Conservation (phyloP, 176 grass and related monocot genomes). For the Rhynchospora tenuis region DNA sequence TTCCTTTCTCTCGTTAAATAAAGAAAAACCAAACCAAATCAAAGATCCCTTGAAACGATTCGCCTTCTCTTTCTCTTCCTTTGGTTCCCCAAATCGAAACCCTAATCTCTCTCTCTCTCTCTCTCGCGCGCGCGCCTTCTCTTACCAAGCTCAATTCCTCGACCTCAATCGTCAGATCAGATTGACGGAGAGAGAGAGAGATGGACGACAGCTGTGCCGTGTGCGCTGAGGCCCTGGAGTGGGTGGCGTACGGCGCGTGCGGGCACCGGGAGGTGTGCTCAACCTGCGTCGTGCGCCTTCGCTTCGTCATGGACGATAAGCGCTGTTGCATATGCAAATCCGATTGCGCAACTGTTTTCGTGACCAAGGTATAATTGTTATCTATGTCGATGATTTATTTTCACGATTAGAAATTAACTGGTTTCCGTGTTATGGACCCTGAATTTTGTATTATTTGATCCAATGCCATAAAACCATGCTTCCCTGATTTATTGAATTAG, state of each 20-base stretch:
- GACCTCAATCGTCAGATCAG: not conserved
- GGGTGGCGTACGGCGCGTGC: slow-evolving; percentile 83
- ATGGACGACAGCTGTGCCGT: slow-evolving; percentile 92
- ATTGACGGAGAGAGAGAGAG: slow-evolving; percentile 5
- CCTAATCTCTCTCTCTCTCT: not conserved
- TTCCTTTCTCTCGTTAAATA: not conserved
- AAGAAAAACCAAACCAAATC: not conserved
- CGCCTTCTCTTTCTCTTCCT: not conserved
- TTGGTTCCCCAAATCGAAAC: slow-evolving; percentile 1
- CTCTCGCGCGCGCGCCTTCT: too few relatives aligned
- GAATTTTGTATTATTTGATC: not conserved
- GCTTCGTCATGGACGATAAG: slow-evolving; percentile 60
- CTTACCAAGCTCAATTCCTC: not conserved
- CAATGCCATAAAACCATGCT: not conserved
- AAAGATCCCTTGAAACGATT: not conserved
- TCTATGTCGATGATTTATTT: slow-evolving; percentile 2
- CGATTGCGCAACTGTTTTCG: slow-evolving; percentile 49
- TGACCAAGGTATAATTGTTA: slow-evolving; percentile 67
- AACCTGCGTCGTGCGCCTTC: slow-evolving; percentile 77
- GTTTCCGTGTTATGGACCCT: not conserved
- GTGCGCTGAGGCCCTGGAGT: slow-evolving; percentile 74
- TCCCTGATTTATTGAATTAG: not conserved
- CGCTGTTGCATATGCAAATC: slow-evolving; percentile 95
- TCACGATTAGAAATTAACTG: not conserved
- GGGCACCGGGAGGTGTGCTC: slow-evolving; percentile 92